Percentiles rank a stretch among this genome's conserved stretches.
Evolutionary conservation across 2,329 filamentous ascomycete species (phyloP).

Genomic region (Coccinonectria pachysandricola): DNA sequence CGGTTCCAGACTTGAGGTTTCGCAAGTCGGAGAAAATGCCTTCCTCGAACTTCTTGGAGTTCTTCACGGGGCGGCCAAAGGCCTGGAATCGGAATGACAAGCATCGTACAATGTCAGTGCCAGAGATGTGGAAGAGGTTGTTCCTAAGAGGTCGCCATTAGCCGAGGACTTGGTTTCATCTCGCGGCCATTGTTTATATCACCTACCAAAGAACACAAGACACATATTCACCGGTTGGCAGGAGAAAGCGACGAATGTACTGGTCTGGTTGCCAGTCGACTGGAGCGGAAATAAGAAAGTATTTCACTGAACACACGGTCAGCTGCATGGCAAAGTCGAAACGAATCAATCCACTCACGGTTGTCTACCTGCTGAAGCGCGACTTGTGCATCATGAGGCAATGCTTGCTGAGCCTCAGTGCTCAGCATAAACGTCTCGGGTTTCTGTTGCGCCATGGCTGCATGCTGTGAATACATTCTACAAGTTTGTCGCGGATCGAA

Average conservation of each 20-base stretch:
- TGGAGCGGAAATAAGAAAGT: conserved; percentile 96
- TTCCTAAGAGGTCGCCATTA: conserved; percentile 36
- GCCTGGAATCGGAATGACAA: conserved; percentile 97
- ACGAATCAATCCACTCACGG: conserved; percentile 44
- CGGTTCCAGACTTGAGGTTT: conserved; percentile 95
- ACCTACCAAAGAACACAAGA: conserved; percentile 83
- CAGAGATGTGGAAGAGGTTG: conserved; percentile 98
- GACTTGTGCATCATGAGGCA: conserved; percentile 93
- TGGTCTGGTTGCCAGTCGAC: conserved; percentile 97
- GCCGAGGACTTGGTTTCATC: background rate
- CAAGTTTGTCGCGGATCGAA: conserved; percentile 11
- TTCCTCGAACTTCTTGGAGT: conserved; percentile 99
- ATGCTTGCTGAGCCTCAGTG: conserved; percentile 88
- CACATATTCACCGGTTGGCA: conserved; percentile 97
- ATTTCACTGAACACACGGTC: conserved; percentile 62
- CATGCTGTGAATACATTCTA: conserved; percentile 72
- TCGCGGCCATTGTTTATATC: background rate
- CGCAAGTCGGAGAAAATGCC: conserved; percentile 98
- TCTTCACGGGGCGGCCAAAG: conserved; percentile 96
- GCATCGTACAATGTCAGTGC: conserved; percentile 96
- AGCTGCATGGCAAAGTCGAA: conserved; percentile 3
- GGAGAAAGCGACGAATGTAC: conserved; percentile 88
- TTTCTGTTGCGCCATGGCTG: conserved; percentile 86
- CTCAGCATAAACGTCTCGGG: conserved; percentile 99
- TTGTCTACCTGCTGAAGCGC: conserved; percentile 98